Evolutionary conservation across 2,329 filamentous ascomycete species (phyloP), one percentile per base, ranked within the genome.

Genomic region (Cladosporium sp.): DNA sequence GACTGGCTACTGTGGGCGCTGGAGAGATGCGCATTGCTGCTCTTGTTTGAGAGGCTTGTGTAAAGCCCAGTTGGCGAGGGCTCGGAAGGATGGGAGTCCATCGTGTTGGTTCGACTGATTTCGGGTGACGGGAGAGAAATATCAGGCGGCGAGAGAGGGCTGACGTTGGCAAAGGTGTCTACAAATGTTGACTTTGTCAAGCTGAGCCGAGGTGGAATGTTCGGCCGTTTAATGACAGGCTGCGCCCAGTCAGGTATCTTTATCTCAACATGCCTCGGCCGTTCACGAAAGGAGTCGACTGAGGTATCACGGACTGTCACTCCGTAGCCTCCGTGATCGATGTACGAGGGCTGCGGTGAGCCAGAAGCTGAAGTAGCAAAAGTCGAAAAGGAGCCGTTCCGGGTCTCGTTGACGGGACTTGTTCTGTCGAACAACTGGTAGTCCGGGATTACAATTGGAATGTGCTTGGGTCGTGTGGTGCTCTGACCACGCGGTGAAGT

Each of bases 261-360:
- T 60, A 75, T 75, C 65, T 75, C 72, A 52, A 76, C 73, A 75
- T 76, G 71, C 67, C 73, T 67, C 38, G 63, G 57, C 41, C 54
- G 54, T 13, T 51, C 51, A 17, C 47, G 37, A n/a, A 50, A 37
- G 15, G 47, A 50, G 22, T 44, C 47, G 19, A 44, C 40, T 43
- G 45, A 48, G 37, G 45, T 48, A 19, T 48, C 34, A 19, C 45
- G 45, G 18, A 48, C 45, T 12, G 45, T 34, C 22, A 48, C 45
- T 20, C 45, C 45, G 43, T 47, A 47, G 24, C 42, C 42, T 6
- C 17, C 30, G 34, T 29, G 38, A n/a, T 48, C 37, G 49, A 56
- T 53, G 47, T 57, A 54, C 52, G 55, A 56, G 53, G 60, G 58
- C 50, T 60, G 54, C 43, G 58, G 59, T 58, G 56, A 61, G 56